Percentiles rank a stretch among this genome's conserved stretches.
Evolutionary conservation across 495 filamentous ascomycete species (phyloP).

Genomic region (Aspergillus haitiensis): DNA sequence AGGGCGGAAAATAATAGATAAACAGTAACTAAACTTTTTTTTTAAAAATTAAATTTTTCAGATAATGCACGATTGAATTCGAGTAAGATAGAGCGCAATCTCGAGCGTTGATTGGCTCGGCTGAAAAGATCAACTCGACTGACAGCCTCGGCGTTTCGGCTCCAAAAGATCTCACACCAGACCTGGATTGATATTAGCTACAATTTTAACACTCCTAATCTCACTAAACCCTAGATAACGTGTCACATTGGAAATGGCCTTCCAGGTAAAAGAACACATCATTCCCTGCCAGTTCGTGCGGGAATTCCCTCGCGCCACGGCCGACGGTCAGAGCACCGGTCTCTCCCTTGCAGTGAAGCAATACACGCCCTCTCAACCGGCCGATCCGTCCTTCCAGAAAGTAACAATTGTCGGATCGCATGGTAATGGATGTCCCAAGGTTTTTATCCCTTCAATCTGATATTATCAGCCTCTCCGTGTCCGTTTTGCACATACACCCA

Average conservation of each 20-base stretch:
- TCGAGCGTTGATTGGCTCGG: no score
- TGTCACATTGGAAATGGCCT: constrained; percentile 30
- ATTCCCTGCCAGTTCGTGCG: constrained; percentile 60
- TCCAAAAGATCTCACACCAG: no score
- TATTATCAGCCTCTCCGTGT: neutral
- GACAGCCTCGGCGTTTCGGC: no score
- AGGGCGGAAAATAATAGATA: no score
- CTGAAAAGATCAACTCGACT: no score
- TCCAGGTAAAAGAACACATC: constrained; percentile 47
- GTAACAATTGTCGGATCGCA: constrained; percentile 71
- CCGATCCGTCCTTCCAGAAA: constrained; percentile 55
- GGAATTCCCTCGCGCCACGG: constrained; percentile 58
- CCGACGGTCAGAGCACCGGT: constrained; percentile 48
- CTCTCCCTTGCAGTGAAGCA: constrained; percentile 68
- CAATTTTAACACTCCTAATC: no score
- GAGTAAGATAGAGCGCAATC: no score
- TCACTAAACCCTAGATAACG: no score
- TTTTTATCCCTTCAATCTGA: constrained; percentile 16
- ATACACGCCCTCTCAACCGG: constrained; percentile 63
- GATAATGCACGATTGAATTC: no score
- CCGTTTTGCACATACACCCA: neutral
- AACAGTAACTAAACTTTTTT: no score
- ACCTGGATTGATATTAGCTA: no score
- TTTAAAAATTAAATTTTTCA: no score
- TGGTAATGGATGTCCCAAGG: constrained; percentile 76